Evolutionary conservation across 345 rosid species (phyloP), one percentile per base, ranked within the genome.

Genomic region (Rubroshorea leprosula): DNA sequence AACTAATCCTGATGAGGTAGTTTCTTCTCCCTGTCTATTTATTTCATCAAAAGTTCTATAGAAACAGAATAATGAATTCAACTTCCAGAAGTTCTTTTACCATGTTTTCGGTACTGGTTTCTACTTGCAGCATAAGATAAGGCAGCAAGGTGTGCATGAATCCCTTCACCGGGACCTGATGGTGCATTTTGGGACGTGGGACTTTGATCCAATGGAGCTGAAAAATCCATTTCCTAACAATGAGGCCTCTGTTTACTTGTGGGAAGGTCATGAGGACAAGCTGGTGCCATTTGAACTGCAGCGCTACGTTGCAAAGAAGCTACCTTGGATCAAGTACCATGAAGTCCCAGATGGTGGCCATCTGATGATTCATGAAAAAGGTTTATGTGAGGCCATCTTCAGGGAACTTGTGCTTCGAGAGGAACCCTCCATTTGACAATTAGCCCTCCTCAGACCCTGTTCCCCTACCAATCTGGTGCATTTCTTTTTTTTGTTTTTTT

Each of bases 311-410:
- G 72, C 84, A 3, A 58, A 26, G 41, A 83, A 78, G 72, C 58
- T 89, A 22, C 84, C 90, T 1, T 92, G 98, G 96, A 81, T 89
- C 55, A 78, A 47, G 60, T 86, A 92, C 25, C 98, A 92, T 29
- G 98, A 92, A 69, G 81, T 92, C 25, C 78, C 83, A 44, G 83
- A 76, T 27, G 98, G 98, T 24, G 98, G 98, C 10, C 98, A 92
- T 64, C 61, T 92, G 64, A 80, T 89, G 27, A 84, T 92, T 49
- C 95, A 88, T 59, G 84, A 92, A 52, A 73, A 54, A 3, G 96
- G 93, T 0, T 49, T 88, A 1, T 76, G 95, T 26, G 95, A 89
- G 27, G 72, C 85, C 29, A 81, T 92, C 50, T 56, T 86, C 62
- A 80, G 72, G 60, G 70, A 95, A 2, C 80, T 89, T 63, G 68